A percentile compares a stretch with the other conserved stretches of the same genome.
Evolutionary conservation across 495 filamentous ascomycete genomes (phyloP).

Genomic region (Annulohypoxylon moriforme): DNA sequence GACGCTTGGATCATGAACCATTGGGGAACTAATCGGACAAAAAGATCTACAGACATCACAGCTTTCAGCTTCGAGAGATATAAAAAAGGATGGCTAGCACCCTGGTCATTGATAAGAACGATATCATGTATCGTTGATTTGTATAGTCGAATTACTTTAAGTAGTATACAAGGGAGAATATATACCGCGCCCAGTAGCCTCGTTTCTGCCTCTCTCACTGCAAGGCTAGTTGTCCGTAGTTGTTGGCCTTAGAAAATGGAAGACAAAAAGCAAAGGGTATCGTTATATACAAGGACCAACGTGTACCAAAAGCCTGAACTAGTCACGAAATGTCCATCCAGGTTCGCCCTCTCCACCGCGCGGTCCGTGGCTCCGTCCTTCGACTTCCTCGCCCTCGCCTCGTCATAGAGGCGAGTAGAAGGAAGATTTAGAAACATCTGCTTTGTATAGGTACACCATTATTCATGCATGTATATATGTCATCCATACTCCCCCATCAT

Average conservation of each 20-base stretch:
- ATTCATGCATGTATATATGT: constrained; percentile 46
- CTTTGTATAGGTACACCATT: constrained; percentile 45
- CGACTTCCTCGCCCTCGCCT: constrained; percentile 39
- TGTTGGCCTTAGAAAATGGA: constrained; percentile 26
- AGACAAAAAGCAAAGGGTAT: constrained; percentile 39
- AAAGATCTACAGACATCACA: not conserved
- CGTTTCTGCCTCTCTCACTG: constrained; percentile 19
- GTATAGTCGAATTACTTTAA: constrained; percentile 42
- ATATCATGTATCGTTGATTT: constrained; percentile 8
- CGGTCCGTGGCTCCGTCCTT: constrained; percentile 38
- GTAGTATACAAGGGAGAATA: constrained; percentile 52
- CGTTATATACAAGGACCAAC: constrained; percentile 49
- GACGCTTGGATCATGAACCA: constrained; percentile 1
- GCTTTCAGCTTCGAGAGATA: not conserved
- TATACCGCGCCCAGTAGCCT: constrained; percentile 36
- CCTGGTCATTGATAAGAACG: not conserved
- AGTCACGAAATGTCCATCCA: constrained; percentile 24
- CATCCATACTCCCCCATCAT: constrained; percentile 38
- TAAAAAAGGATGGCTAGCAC: not conserved
- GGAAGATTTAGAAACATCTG: constrained; percentile 41
- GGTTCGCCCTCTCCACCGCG: constrained; percentile 32
- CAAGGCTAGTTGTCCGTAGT: constrained; percentile 24
- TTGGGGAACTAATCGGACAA: not conserved
- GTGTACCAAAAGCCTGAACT: constrained; percentile 38
- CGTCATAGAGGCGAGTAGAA: constrained; percentile 28